These are phyloP conservation scores for Colletotrichum karsti DNA, from an alignment of 2,329 filamentous ascomycete genomes.

Conservation along the genomic window DNA sequence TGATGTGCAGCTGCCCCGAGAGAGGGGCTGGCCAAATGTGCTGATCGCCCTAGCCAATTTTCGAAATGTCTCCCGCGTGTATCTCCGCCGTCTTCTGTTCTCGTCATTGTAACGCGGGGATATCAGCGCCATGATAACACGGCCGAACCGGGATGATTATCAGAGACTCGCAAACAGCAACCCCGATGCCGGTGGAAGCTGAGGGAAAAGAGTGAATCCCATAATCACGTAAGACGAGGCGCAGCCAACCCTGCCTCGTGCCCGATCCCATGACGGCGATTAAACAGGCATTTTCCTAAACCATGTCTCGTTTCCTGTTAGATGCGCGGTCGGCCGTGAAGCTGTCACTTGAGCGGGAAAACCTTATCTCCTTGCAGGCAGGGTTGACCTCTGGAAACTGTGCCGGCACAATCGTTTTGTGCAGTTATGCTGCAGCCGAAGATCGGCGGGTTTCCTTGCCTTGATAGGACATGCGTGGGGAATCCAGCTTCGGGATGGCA, in stretches of 20 bases:
- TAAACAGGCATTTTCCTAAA: conserved; percentile 10
- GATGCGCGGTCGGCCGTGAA: conserved; percentile 10
- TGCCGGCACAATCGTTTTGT: conserved; percentile 16
- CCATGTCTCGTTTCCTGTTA: conserved; percentile 8
- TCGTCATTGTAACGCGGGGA: conserved; percentile 8
- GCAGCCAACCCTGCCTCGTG: conserved; percentile 13
- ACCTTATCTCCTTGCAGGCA: conserved; percentile 26
- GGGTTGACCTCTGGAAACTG: background rate
- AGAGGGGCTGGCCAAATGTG: conserved; percentile 21
- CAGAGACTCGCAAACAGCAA: background rate
- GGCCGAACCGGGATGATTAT: background rate
- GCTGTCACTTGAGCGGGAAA: conserved; percentile 21
- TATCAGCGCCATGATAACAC: background rate
- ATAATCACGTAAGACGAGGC: conserved; percentile 21
- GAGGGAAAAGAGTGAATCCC: conserved; percentile 18
- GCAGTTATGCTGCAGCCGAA: conserved; percentile 7
- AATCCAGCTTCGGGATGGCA: conserved; percentile 21
- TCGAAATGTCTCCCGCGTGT: background rate
- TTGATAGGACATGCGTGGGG: conserved; percentile 13
- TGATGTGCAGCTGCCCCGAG: conserved; percentile 27
- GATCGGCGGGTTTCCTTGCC: conserved; percentile 5
- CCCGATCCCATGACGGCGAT: conserved; percentile 13
- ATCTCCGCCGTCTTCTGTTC: conserved; percentile 11
- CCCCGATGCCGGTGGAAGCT: background rate
- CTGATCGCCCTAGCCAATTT: conserved; percentile 22